Conservation (phyloP, 352 stramenopile genomes). For the Phytopythium aichiense region DNA sequence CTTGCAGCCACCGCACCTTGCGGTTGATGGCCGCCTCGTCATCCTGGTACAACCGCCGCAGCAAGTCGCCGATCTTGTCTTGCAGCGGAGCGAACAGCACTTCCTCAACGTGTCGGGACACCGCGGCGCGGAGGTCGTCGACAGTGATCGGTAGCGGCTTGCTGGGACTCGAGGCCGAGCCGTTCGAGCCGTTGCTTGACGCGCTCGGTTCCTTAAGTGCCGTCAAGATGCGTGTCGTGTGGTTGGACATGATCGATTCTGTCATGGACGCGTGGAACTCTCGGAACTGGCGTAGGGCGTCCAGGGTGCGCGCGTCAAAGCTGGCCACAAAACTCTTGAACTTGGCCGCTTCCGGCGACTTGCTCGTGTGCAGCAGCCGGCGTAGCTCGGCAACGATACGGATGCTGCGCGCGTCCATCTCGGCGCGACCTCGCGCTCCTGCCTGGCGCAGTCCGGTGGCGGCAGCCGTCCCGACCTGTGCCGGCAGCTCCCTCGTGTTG, state of each 20-base stretch:
- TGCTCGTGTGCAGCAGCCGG: slow-evolving; percentile 71
- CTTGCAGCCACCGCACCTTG: slow-evolving; percentile 85
- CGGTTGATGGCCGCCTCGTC: slow-evolving; percentile 78
- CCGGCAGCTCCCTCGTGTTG: slow-evolving; percentile 30
- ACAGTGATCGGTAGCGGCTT: slow-evolving; percentile 35
- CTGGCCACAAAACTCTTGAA: slow-evolving; percentile 61
- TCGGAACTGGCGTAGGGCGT: slow-evolving; percentile 47
- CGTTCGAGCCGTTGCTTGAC: slow-evolving; percentile 8
- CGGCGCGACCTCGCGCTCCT: slow-evolving; percentile 20
- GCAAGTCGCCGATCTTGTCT: slow-evolving; percentile 45
- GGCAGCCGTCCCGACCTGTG: slow-evolving; percentile 28
- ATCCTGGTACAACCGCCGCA: slow-evolving; percentile 65
- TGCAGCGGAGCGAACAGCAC: slow-evolving; percentile 67
- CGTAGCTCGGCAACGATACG: slow-evolving; percentile 81
- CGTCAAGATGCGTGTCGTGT: slow-evolving; percentile 57
- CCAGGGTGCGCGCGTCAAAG: slow-evolving; percentile 45
- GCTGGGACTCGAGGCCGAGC: neutral
- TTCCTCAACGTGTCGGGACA: slow-evolving; percentile 81
- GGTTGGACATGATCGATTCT: slow-evolving; percentile 57
- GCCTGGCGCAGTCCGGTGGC: slow-evolving; percentile 32
- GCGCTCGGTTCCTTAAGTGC: slow-evolving; percentile 43
- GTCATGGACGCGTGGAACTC: slow-evolving; percentile 62
- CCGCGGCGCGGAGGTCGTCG: slow-evolving; percentile 48
- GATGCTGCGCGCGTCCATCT: slow-evolving; percentile 66
- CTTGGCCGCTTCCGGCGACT: slow-evolving; percentile 63